These are phyloP conservation scores for Pneumocystis canis DNA, from an alignment of 1,139 yeast species.

Conservation along the genomic window DNA sequence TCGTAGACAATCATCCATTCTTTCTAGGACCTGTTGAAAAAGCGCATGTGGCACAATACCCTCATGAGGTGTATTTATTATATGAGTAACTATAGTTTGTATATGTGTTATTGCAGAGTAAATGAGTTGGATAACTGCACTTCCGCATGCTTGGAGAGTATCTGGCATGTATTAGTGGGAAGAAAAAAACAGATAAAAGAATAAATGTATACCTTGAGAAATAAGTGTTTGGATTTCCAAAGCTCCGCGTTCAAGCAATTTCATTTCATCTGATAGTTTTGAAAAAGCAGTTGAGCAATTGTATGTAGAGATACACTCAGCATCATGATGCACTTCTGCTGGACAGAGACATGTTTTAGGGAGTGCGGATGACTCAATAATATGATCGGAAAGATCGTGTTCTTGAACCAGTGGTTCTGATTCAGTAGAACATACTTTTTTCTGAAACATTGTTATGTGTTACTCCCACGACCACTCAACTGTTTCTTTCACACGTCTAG, in stretches of 20 bases:
- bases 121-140: neutral
- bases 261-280: neutral
- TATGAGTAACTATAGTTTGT: neutral
- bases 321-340: neutral
- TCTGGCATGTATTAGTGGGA: neutral
- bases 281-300: neutral
- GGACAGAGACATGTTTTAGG: neutral
- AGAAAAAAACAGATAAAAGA: neutral
- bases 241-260: neutral
- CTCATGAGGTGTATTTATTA: neutral
- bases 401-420: neutral
- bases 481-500: neutral
- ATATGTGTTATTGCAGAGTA: neutral
- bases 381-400: neutral
- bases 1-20: neutral
- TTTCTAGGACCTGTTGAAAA: neutral
- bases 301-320: neutral
- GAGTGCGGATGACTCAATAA: neutral
- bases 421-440: neutral
- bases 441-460: neutral
- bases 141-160: neutral
- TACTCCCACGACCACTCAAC: conserved; percentile 1
- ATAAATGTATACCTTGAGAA: neutral
- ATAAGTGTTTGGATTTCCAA: neutral
- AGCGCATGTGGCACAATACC: too few species aligned